These are phyloP conservation scores for Fusarium sp. DNA, from an alignment of 2,329 filamentous ascomycete species.

Conservation along the genomic window DNA sequence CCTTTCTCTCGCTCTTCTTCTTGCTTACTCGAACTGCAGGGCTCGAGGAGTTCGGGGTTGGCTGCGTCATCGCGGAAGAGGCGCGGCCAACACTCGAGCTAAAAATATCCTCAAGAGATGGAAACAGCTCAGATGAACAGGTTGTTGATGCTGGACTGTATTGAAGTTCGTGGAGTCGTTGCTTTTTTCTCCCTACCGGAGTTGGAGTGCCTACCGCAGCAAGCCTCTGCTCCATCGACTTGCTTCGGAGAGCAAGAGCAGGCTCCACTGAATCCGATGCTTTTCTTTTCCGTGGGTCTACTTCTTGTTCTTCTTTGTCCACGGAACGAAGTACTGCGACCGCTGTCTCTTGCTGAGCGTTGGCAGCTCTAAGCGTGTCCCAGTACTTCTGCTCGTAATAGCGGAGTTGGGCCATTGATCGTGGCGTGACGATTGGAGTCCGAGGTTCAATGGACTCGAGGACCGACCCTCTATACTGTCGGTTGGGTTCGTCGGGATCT, in stretches of 20 bases:
- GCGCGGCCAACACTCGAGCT: not conserved
- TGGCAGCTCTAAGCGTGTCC: accelerated
- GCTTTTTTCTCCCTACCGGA: accelerated
- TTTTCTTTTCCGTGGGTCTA: accelerated
- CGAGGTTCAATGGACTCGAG: not conserved
- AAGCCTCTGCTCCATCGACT: accelerated
- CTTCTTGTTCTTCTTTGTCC: accelerated
- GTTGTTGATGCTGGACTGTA: not conserved
- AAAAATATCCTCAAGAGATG: not conserved
- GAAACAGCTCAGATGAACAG: not conserved
- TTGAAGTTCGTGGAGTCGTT: accelerated
- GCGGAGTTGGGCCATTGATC: accelerated
- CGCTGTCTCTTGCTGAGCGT: not conserved
- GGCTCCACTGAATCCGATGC: accelerated
- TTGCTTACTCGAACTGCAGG: accelerated
- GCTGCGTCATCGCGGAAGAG: not conserved
- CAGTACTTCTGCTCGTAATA: not conserved
- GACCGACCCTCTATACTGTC: accelerated
- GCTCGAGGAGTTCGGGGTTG: accelerated
- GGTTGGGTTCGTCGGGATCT: accelerated
- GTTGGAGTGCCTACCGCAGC: accelerated
- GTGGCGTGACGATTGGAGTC: not conserved
- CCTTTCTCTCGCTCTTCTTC: accelerated
- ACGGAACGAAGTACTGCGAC: not conserved
- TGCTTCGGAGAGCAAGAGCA: not conserved